A percentile compares a stretch with the other conserved stretches of the same genome.
These are phyloP conservation scores for Cordyceps fumosorosea DNA, from an alignment of 2,329 filamentous ascomycete genomes.

Conservation along the genomic window DNA sequence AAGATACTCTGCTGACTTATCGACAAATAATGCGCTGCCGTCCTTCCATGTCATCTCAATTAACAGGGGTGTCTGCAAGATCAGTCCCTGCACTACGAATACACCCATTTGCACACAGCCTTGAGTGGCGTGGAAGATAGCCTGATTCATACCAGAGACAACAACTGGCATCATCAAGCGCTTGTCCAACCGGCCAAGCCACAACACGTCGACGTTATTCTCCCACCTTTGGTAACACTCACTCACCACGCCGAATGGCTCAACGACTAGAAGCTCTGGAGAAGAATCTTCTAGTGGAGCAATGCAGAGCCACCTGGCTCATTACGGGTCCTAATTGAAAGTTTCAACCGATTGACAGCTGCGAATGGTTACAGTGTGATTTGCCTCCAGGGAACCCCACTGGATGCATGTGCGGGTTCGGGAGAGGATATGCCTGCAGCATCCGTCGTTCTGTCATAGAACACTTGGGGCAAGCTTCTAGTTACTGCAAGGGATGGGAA, in stretches of 20 bases:
- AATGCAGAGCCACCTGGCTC: neutral
- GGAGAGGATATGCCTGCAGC: neutral
- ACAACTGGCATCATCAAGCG: neutral
- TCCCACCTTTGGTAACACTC: neutral
- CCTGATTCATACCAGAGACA: neutral
- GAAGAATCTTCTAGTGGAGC: neutral
- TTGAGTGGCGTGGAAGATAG: neutral
- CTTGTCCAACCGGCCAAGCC: neutral
- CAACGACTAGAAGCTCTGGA: neutral
- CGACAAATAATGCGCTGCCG: neutral
- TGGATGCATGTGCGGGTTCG: neutral
- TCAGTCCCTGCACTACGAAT: neutral
- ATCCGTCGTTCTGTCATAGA: neutral
- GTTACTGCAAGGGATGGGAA: neutral
- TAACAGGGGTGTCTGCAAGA: constrained; percentile 2
- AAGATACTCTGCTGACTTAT: constrained; percentile 1
- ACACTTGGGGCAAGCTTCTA: neutral
- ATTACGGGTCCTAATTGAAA: neutral
- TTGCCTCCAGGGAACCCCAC: neutral
- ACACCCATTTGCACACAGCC: neutral
- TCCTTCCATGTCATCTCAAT: neutral
- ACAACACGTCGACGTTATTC: neutral
- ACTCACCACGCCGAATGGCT: neutral
- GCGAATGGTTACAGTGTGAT: neutral
- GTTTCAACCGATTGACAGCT: neutral